Evolutionary conservation across 495 filamentous ascomycete species (phyloP).

Genomic region (Aspergillus baeticus): DNA sequence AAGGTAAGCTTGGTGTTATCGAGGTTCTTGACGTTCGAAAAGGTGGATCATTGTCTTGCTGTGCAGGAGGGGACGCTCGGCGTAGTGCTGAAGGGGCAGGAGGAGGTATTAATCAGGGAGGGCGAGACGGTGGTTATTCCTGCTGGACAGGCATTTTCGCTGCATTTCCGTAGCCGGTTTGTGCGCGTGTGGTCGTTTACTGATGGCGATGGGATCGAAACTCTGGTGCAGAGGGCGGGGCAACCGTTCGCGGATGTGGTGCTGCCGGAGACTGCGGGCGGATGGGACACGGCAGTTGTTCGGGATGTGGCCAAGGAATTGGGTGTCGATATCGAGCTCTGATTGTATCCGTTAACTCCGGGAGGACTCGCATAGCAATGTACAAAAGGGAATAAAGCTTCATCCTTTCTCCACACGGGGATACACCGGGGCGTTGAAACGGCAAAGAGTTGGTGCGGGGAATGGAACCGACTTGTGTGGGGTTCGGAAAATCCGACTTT

Average conservation of each 20-base stretch:
- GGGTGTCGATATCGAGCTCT: conserved; percentile 22
- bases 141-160: conserved; percentile 36
- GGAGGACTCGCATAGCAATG: background rate
- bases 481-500: conserved; percentile 20
- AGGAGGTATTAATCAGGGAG: conserved; percentile 29
- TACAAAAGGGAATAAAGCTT: background rate
- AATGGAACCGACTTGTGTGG: background rate
- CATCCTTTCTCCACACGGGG: background rate
- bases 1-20: conserved; percentile 28
- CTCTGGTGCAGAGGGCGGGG: conserved; percentile 31
- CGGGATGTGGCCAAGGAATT: conserved; percentile 18
- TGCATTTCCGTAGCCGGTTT: conserved; percentile 39
- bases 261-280: conserved; percentile 26
- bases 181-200: conserved; percentile 43
- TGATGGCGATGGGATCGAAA: conserved; percentile 42
- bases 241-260: conserved; percentile 26
- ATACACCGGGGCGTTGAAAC: too few species aligned
- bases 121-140: conserved; percentile 45
- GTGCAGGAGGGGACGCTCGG: conserved; percentile 39
- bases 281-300: conserved; percentile 22
- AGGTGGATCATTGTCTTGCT: conserved; percentile 41
- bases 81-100: conserved; percentile 29
- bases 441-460: background rate
- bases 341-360: background rate
- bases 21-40: conserved; percentile 34